Base-by-base conservation (phyloP, 257 asterid genomes). In the Linderniella brevidens region DNA sequence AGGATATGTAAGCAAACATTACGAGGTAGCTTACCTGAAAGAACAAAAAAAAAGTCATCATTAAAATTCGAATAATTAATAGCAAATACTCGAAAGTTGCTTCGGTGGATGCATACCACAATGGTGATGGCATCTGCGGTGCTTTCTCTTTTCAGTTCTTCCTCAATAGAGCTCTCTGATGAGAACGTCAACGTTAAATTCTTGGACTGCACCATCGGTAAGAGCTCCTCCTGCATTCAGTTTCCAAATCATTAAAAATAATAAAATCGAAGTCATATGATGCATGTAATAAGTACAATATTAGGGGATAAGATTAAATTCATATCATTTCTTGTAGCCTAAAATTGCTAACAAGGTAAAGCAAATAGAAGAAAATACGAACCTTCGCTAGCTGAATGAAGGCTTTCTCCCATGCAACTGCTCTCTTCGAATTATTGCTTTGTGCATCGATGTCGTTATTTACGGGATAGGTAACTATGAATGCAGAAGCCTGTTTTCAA, bases 11-110 rank as follows among this genome's bases (percentile, higher is more conserved):
- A 45, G 99, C 99, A 70, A 90, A 90, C 99, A 90, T 90, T 52
- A 90, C 99, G 44, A 90, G 94, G 77, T 90, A 90, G 80, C 99
- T 90, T 72, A 90, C 80, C 99, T 90, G 94, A 49, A 63, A 69
- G 42, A 59, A 36, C 58, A 63, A 53, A 45, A 8, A 38, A 16
- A 8, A 38, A 16, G 43, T 29, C 25, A 41, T 38, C 17, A 60
- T 53, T 44, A 45, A 16, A 57, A n/a, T 16, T 45, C 37, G 46
- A 11, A 12, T 37, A 44, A 38, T 5, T 11, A 38, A 17, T 25
- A 50, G 50, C 6, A 2, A 17, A 1, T 38, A 38, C 32, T 25
- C 32, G 32, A 25, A 25, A 25, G 6, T 25, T 25, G 6, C 32
- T 25, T 25, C 6, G 32, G 32, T 25, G 32, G 32, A 25, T 14